Base-by-base conservation (phyloP, 202 grass and related monocot species). In the Dendrocalamus latiflorus region DNA sequence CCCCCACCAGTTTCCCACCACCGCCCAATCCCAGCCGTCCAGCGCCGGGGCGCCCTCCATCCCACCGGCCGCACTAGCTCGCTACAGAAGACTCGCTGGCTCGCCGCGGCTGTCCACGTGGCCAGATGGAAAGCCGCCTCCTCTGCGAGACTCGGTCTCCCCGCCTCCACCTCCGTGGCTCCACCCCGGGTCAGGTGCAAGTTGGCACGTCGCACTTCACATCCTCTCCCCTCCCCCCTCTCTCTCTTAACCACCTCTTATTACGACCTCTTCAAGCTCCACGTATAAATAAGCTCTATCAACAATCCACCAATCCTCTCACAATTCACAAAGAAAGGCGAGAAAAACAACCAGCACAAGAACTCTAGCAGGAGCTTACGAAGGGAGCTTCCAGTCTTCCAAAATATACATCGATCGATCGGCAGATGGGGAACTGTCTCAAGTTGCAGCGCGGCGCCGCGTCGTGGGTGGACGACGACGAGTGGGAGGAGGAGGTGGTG, bases 381-480 rank as follows among this genome's bases (percentile, higher is more conserved):
- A 26, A 5, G 43, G 68, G 76, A 24, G 26, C 54, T 8, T 22
- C 54, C 6, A 10, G 18, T 11, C 11, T 60, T 36, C 51, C 36
- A 1, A 48, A 1, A 61, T 24, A 36, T 38, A 4, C 44, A 30
- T 38, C 56, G 14, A 10, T 50, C 42, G 42, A 36, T 62, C 26
- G 4, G 44, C 33, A 4, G 6, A 92, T 92, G 90, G 90, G 90
- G 20, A 92, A 92, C 81, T 92, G 90, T 44, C 17, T 89, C 2
- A 83, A 72, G 69, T 33, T 21, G 70, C 75, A 68, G 37, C 70
- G 80, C 45, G 49, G 4, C 21, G 18, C 41, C 4, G 65, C 50
- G 84, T 53, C 84, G 55, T 89, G 90, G 90, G 90, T 59, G n/a
- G 90, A 92, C 80, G 87, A 83, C 49, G 80, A 68, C 37, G 84